These are phyloP conservation scores for Neoscytalidium dimidiatum DNA, from an alignment of 2,329 filamentous ascomycete species.

Conservation along the genomic window DNA sequence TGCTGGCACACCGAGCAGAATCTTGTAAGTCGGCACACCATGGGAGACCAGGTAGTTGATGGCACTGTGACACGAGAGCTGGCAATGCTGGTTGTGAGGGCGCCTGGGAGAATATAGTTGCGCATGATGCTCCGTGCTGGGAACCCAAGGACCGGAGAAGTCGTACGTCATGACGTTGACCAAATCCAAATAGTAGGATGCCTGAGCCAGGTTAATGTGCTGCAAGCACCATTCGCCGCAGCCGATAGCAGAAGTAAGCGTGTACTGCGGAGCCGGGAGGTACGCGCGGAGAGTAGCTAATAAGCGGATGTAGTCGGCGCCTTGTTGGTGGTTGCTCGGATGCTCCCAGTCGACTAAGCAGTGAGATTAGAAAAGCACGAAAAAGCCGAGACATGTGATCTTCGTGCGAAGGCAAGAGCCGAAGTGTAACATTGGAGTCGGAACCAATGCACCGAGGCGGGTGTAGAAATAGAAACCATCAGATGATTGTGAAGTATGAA, in stretches of 20 bases:
- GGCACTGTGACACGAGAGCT: constrained; percentile 63
- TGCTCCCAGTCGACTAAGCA: constrained; percentile 77
- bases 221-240: constrained; percentile 66
- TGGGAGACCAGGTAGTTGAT: constrained; percentile 66
- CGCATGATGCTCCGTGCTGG: constrained; percentile 70
- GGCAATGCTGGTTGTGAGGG: constrained; percentile 57
- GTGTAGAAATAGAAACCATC: not conserved
- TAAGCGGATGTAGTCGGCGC: constrained; percentile 69
- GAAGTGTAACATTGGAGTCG: not conserved
- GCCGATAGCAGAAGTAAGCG: constrained; percentile 72
- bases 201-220: constrained; percentile 66
- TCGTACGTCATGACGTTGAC: constrained; percentile 83
- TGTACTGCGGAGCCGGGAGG: constrained; percentile 68
- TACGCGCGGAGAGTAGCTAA: constrained; percentile 66
- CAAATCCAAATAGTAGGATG: constrained; percentile 68
- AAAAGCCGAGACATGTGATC: not conserved
- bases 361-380: constrained; percentile 22
- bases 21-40: constrained; percentile 69
- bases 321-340: constrained; percentile 66
- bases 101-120: constrained; percentile 65
- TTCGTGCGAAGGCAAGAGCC: not conserved
- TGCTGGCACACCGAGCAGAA: constrained; percentile 73
- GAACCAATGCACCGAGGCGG: not conserved
- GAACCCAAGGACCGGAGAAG: constrained; percentile 71
- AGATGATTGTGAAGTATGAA: not conserved